These are phyloP conservation scores for Euryodendron excelsum DNA, from an alignment of 148 eudicot species.

Conservation along the genomic window DNA sequence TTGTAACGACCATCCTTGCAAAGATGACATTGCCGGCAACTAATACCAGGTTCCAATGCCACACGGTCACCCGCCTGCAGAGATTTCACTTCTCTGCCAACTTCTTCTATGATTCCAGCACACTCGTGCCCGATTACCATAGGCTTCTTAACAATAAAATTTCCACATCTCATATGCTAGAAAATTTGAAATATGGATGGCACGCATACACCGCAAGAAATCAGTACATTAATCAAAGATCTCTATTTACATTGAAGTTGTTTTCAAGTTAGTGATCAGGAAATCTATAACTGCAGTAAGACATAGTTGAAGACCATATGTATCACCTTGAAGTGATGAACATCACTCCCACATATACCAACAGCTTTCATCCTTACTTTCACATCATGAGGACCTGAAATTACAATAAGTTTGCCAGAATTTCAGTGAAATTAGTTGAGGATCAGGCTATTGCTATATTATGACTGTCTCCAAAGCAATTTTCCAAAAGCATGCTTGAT, in stretches of 20 bases:
- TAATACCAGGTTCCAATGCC: constrained; percentile 70
- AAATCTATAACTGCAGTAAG: neutral
- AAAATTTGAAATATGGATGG: neutral
- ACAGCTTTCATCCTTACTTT: constrained; percentile 80
- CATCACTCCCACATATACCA: constrained; percentile 93
- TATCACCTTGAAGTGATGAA: constrained; percentile 74
- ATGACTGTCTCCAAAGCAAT: too few species aligned
- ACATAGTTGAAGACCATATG: neutral
- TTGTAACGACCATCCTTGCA: constrained; percentile 73
- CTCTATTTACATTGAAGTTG: neutral
- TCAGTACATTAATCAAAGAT: neutral
- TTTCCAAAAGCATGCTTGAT: neutral
- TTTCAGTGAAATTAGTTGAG: too few species aligned
- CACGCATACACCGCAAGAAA: neutral
- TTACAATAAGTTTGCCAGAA: too few species aligned
- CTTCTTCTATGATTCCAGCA: constrained; percentile 64
- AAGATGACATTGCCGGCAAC: constrained; percentile 51
- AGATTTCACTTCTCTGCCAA: constrained; percentile 53
- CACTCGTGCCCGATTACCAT: constrained; percentile 79
- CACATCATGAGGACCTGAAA: constrained; percentile 70
- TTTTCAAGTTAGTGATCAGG: neutral
- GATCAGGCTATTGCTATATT: too few species aligned
- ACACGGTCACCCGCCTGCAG: constrained; percentile 53
- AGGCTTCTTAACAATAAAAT: constrained; percentile 64
- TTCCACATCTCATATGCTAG: constrained; percentile 57